Percentiles rank a stretch among this genome's conserved stretches.
These are phyloP conservation scores for Penicillium crustosum DNA, from an alignment of 2,329 filamentous ascomycete genomes.

Conservation along the genomic window DNA sequence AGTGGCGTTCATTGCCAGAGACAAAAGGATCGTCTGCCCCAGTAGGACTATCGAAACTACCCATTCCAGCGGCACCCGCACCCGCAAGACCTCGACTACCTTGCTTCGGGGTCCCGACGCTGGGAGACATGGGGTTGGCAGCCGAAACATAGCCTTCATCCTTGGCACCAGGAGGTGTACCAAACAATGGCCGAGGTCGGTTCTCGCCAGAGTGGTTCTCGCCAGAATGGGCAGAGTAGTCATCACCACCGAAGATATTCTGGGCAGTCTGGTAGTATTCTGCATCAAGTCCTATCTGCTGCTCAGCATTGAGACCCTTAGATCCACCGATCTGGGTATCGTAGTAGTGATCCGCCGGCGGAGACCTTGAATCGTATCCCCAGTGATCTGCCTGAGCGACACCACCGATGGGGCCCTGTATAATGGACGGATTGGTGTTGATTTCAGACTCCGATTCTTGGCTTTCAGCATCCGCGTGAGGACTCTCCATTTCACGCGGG, in stretches of 20 bases:
- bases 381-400: conserved; percentile 54
- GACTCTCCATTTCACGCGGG: conserved; percentile 63
- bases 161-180: conserved; percentile 61
- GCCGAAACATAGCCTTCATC: conserved; percentile 94
- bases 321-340: conserved; percentile 49
- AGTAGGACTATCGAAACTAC: conserved; percentile 50
- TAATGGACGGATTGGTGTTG: conserved; percentile 80
- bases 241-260: conserved; percentile 39
- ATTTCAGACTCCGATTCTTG: conserved; percentile 60
- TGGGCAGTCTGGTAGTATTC: conserved; percentile 61
- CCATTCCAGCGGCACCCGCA: conserved; percentile 53
- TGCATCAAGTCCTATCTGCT: conserved; percentile 57
- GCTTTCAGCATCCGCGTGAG: conserved; percentile 73
- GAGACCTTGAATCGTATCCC: conserved; percentile 57
- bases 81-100: conserved; percentile 53
- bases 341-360: conserved; percentile 46
- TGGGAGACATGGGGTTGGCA: conserved; percentile 57
- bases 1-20: conserved; percentile 59
- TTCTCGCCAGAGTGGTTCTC: conserved; percentile 33
- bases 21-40: conserved; percentile 66
- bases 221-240: conserved; percentile 37
- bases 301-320: conserved; percentile 55
- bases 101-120: conserved; percentile 49
- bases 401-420: conserved; percentile 70
- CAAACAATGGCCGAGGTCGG: conserved; percentile 42